phyloP scores from a whole-genome alignment of 2,329 filamentous ascomycete genomes.

The Cordyceps tenuipes region DNA sequence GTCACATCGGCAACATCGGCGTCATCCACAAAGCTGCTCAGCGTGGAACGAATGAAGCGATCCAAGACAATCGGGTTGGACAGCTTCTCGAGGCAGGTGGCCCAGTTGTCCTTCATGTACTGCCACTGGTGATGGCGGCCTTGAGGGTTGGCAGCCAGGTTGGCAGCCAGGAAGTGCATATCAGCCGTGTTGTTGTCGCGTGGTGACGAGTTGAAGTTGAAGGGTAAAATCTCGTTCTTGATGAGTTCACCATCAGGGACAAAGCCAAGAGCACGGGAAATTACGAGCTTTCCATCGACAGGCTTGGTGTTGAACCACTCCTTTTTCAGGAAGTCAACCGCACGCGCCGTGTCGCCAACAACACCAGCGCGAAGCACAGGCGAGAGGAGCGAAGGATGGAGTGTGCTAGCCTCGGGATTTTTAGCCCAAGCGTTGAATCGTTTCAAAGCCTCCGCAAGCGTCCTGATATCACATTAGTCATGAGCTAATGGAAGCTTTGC shows the following conservation, averaged over 20 bases:
- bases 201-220: slow-evolving; percentile 63
- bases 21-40: slow-evolving; percentile 70
- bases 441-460: slow-evolving; percentile 63
- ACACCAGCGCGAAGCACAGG: slow-evolving; percentile 75
- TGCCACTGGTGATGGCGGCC: slow-evolving; percentile 73
- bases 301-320: slow-evolving; percentile 78
- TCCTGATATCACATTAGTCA: slow-evolving; percentile 32
- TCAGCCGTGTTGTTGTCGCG: slow-evolving; percentile 73
- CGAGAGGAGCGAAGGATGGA: slow-evolving; percentile 74
- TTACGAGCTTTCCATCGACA: slow-evolving; percentile 86
- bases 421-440: slow-evolving; percentile 74
- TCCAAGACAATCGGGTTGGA: slow-evolving; percentile 83
- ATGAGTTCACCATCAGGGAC: slow-evolving; percentile 63
- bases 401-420: slow-evolving; percentile 56
- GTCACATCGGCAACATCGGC: slow-evolving; percentile 68
- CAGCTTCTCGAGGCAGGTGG: slow-evolving; percentile 60
- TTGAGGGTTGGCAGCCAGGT: slow-evolving; percentile 63
- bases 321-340: slow-evolving; percentile 69
- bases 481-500: neutral
- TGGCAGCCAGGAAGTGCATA: slow-evolving; percentile 70
- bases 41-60: slow-evolving; percentile 70
- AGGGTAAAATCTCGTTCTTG: slow-evolving; percentile 57
- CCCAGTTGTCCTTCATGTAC: slow-evolving; percentile 80
- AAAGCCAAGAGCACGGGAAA: slow-evolving; percentile 65
- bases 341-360: slow-evolving; percentile 56